These are phyloP conservation scores for Neofusicoccum sp. DNA, from an alignment of 2,329 filamentous ascomycete species.

Conservation along the genomic window DNA sequence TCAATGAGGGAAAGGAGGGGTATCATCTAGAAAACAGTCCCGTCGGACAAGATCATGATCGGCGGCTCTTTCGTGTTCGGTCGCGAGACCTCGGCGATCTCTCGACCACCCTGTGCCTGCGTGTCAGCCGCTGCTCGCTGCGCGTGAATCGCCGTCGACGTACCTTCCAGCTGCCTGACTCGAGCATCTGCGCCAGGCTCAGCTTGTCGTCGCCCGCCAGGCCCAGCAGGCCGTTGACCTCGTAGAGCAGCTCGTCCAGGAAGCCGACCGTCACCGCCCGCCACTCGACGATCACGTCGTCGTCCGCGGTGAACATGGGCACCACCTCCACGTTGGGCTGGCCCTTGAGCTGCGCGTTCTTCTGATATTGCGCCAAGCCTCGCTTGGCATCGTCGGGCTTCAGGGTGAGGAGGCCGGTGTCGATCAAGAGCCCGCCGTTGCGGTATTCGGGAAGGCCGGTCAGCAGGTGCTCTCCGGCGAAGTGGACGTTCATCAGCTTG, in stretches of 20 bases:
- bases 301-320: slow-evolving; percentile 68
- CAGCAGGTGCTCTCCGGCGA: slow-evolving; percentile 77
- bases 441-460: slow-evolving; percentile 90
- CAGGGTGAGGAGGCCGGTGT: slow-evolving; percentile 76
- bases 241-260: slow-evolving; percentile 66
- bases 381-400: slow-evolving; percentile 68
- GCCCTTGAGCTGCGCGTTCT: slow-evolving; percentile 70
- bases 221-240: slow-evolving; percentile 67
- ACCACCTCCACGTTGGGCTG: slow-evolving; percentile 71
- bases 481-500: slow-evolving; percentile 74
- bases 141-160: slow-evolving; percentile 31
- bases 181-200: slow-evolving; percentile 81
- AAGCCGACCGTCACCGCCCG: slow-evolving; percentile 72
- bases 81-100: slow-evolving; percentile 91
- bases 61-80: slow-evolving; percentile 96
- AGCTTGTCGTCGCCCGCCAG: slow-evolving; percentile 69
- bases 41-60: slow-evolving; percentile 93
- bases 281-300: slow-evolving; percentile 81
- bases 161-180: slow-evolving; percentile 98
- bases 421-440: slow-evolving; percentile 84
- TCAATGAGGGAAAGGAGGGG: slow-evolving; percentile 25
- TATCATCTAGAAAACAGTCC: slow-evolving; percentile 79
- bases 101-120: slow-evolving; percentile 70
- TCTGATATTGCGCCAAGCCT: slow-evolving; percentile 66
- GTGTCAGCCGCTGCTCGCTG: slow-evolving; percentile 27